Evolutionary conservation across 441 rosid genomes (phyloP).

Genomic region (Pelargonium australe): DNA sequence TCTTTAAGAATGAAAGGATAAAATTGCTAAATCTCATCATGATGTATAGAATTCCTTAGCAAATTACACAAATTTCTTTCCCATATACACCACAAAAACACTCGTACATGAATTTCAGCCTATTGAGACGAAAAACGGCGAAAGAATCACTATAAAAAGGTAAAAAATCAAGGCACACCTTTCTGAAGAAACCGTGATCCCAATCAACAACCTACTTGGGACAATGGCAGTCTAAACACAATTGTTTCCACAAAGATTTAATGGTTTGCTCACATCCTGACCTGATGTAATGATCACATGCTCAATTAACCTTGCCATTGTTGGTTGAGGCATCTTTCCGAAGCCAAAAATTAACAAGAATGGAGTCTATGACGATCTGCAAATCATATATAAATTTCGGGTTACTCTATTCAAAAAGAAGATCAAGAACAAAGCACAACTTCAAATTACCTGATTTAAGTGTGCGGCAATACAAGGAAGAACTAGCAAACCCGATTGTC

Average conservation of each 20-base stretch:
- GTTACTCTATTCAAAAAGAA: background rate
- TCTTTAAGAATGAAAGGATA: too few relatives aligned
- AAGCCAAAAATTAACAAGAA: conserved; percentile 64
- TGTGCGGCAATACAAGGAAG: conserved; percentile 97
- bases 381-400: conserved; percentile 16
- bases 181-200: background rate
- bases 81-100: too few relatives aligned
- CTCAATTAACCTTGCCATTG: conserved; percentile 45
- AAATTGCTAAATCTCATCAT: too few relatives aligned
- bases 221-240: background rate
- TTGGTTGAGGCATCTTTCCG: conserved; percentile 34
- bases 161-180: background rate
- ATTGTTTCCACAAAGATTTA: background rate
- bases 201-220: background rate
- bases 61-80: too few relatives aligned
- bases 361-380: conserved; percentile 75
- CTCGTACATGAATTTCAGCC: too few relatives aligned
- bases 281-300: too few relatives aligned
- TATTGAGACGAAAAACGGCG: too few relatives aligned
- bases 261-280: background rate
- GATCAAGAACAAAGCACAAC: conserved; percentile 1
- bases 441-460: conserved; percentile 53
- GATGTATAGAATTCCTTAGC: too few relatives aligned
- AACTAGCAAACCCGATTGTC: conserved; percentile 81
- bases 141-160: too few relatives aligned